Evolutionary conservation across 2,329 filamentous ascomycete species (phyloP), one percentile per base, ranked within the genome.

Genomic region (Colletotrichum aenigma): DNA sequence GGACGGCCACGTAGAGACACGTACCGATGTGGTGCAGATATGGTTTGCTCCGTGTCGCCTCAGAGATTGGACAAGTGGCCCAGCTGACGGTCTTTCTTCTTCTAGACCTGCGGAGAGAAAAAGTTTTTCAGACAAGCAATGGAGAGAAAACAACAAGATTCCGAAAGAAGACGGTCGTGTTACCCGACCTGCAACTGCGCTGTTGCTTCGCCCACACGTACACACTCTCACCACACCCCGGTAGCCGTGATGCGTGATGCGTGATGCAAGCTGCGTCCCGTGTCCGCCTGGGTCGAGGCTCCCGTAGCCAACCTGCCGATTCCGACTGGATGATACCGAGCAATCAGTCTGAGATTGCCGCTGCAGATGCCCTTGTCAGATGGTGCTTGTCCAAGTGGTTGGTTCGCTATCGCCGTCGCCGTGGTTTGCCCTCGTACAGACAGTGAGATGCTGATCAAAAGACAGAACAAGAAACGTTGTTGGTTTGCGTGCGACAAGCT

Each of bases 401-500:
- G 56, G 32, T 74, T 69, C 16, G 56, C 24, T 34, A 28, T 10
- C 10, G 56, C 21, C 43, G 38, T 13, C 4, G n/a, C n/a, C 64
- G 48, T 16, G 16, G 52, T 55, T 74, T 67, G 68, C 26, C 58
- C 34, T 75, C 26, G 32, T 58, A 58, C 73, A 72, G 56, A 24
- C 9, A 26, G n/a, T 52, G 43, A 21, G 52, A 48, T 56, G 48
- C 48, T 68, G 58, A 60, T 43, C 13, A 24, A 24, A 60, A n/a
- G 28, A 15, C 24, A 72, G 30, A 18, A 60, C 28, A 26, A 18
- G 21, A 36, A 21, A 48, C n/a, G 9, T 16, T 43, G 43, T 30
- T 60, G 58, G 43, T 48, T 69, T 52, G 64, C 70, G 64, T 74
- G 43, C 56, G 64, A 74, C 34, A 68, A 69, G 70, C 58, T 73